These are phyloP conservation scores for Didymella pinodella DNA, from an alignment of 2,329 filamentous ascomycete species.

Conservation along the genomic window DNA sequence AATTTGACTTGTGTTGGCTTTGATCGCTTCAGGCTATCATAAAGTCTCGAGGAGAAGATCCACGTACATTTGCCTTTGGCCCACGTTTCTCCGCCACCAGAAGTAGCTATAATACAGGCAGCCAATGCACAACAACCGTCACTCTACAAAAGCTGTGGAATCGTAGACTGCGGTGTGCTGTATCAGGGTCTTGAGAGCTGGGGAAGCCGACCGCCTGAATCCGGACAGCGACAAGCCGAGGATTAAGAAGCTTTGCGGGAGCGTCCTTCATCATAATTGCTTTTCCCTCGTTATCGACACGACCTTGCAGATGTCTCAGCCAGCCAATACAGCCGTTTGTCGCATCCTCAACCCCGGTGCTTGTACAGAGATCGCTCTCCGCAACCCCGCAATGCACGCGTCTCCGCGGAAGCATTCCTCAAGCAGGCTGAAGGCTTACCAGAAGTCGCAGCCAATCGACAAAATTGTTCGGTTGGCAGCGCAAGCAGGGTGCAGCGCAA, in stretches of 20 bases:
- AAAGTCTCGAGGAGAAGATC: no score
- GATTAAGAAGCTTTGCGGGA: neutral
- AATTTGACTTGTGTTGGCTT: no score
- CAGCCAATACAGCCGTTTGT: conserved; percentile 1
- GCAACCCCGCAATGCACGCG: conserved; percentile 9
- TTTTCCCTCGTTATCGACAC: conserved; percentile 1
- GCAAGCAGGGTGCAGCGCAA: conserved; percentile 1
- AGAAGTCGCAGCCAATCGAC: conserved; percentile 10
- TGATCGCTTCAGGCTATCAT: no score
- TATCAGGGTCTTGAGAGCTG: no score
- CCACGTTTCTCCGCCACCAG: no score
- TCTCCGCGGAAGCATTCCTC: conserved; percentile 12
- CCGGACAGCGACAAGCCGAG: neutral
- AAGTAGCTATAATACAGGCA: no score
- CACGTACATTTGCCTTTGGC: no score
- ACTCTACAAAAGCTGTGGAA: no score
- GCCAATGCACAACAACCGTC: no score
- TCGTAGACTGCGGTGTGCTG: no score
- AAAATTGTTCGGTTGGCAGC: neutral
- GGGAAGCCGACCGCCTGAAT: neutral
- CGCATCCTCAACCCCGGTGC: neutral
- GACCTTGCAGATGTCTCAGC: conserved; percentile 18
- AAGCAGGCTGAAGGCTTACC: neutral
- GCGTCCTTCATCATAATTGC: neutral
- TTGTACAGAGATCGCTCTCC: conserved; percentile 7